Base-by-base conservation (phyloP, 345 rosid genomes). In the Eucalyptus marginata region DNA sequence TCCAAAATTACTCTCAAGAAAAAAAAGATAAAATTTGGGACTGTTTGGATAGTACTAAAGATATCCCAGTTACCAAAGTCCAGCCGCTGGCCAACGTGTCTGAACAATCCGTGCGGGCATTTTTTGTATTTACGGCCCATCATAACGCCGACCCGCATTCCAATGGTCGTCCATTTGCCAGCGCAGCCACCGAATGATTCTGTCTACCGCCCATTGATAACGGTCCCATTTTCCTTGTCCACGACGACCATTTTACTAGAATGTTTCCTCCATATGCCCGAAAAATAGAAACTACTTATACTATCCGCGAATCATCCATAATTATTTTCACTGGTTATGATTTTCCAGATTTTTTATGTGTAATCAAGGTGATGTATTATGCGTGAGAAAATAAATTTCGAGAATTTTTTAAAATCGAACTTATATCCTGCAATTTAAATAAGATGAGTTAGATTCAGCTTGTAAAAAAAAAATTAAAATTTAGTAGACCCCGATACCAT, bases 1-100 rank as follows among this genome's bases (percentile, higher is more conserved):
- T 44, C 7, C 10, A 44, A 44, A 44, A 44, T 10, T 44, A 8
- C 0, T 44, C 1, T 44, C 3, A 1, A 2, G 10, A 44, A 44
- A 3, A 44, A 44, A 44, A 44, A 1, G 7, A 44, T 7, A 64
- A 40, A 40, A 40, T 40, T 40, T 40, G 40, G 5, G 40, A 40
- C 4, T 40, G 4, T 40, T 40, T 40, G 4, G 4, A 40, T 40
- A 4, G 4, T 40, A 40, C 40, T 4, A 40, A 40, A 40, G 5
- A 40, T 40, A 5, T 5, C 4, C 40, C 40, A 40, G 5, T 14
- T 3, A 36, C 7, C 46, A 71, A 71, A 71, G 83, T 36, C 83
- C 27, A 76, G 83, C 46, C 5, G 47, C 24, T 22, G 14, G 47
- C 29, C 83, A 10, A 20, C 46, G 81, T 20, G 47, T 40, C 83